Evolutionary conservation across 129 eudicot genomes (phyloP), one percentile per base, ranked within the genome.

Genomic region (Chrysanthemum lavandulifolium): DNA sequence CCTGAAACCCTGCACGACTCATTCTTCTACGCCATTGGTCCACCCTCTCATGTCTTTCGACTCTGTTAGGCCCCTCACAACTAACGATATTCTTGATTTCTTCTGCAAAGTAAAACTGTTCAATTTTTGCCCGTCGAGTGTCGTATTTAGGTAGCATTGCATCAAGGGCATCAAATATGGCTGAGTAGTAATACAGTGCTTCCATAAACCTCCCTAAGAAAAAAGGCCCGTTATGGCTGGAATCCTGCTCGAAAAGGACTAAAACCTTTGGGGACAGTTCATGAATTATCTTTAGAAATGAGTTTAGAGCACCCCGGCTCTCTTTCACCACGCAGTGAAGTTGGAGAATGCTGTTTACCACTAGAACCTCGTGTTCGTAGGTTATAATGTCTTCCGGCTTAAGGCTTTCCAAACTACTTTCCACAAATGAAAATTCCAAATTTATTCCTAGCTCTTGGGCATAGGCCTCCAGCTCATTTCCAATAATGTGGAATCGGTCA

Each of bases 1-100:
- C 61, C 71, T 82, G 82, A 71, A 82, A 85, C 76, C 90, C 90
- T 13, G 90, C 90, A 23, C 89, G 84, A 45, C 90, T 77, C 86
- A 79, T 85, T 47, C 86, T 65, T 73, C 87, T 82, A 31, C 90
- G 69, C 90, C 90, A 85, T 63, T 82, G 90, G 76, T 82, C 81
- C n/a, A 79, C 78, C 62, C 80, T 76, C 29, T 85, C 90, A 8
- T 82, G 90, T 81, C 90, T 76, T 74, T 85, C 90, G 65, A 82
- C 76, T 74, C 87, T 74, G 48, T 56, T 82, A 43, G 82, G 73
- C 58, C 86, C 90, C 49, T 85, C 90, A 70, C 79, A 82, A 51
- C 82, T 82, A 0, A 85, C 81, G 12, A 85, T 85, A 69, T 85
- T 85, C 68, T 82, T 82, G n/a, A 85, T 85, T 66, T 82, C 87